Conservation (phyloP, 164 flowering plant species). For the Piper longum region DNA sequence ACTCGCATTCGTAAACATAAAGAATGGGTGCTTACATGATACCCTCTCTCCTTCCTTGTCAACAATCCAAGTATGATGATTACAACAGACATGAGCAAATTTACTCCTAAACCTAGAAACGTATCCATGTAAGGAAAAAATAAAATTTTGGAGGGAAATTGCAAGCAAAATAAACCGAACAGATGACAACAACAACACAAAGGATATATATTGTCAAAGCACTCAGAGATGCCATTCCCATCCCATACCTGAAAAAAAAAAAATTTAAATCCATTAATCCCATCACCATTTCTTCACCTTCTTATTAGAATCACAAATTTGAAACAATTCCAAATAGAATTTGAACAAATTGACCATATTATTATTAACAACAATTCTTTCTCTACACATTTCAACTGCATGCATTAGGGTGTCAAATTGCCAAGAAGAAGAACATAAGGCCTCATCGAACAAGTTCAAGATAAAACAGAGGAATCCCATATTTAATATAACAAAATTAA, state of each 20-base stretch:
- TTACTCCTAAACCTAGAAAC: constrained; percentile 53
- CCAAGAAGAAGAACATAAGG: no score
- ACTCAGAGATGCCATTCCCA: constrained; percentile 33
- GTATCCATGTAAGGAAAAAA: constrained; percentile 33
- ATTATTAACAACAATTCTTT: no score
- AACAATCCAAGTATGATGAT: constrained; percentile 26
- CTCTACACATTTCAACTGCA: background rate
- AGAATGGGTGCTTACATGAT: background rate
- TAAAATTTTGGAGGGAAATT: background rate
- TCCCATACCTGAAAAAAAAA: constrained; percentile 45
- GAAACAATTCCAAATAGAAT: background rate
- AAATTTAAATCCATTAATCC: background rate
- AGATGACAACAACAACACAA: constrained; percentile 2
- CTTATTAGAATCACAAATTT: background rate
- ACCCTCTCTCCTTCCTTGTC: constrained; percentile 13
- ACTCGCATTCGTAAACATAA: background rate
- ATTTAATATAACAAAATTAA: background rate
- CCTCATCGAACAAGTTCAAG: background rate
- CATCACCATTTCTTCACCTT: background rate
- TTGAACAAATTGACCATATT: no score
- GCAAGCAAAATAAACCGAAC: background rate
- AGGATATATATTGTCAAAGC: constrained; percentile 73
- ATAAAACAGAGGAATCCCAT: no score
- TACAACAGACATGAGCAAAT: constrained; percentile 34
- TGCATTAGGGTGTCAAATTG: background rate